Percentiles rank a stretch among this genome's conserved stretches.
Conservation (phyloP, 805 yeast genomes). For the Metschnikowia dekortorum region DNA sequence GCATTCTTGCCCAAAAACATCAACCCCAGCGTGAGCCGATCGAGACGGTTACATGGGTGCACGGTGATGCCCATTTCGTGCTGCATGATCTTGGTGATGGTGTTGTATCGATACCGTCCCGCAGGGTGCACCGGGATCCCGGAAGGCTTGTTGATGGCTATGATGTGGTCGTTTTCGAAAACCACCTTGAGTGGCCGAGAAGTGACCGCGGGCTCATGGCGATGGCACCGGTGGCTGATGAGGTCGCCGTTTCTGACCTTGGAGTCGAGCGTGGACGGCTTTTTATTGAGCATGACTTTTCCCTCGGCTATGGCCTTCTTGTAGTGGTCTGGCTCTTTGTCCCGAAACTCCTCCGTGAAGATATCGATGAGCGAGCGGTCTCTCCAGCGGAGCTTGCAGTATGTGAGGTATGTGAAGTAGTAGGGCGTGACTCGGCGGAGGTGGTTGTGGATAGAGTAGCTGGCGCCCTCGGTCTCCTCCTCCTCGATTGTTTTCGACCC, state of each 20-base stretch:
- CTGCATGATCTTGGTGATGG: constrained; percentile 73
- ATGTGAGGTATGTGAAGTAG: constrained; percentile 83
- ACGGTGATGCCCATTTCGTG: constrained; percentile 62
- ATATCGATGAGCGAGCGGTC: constrained; percentile 76
- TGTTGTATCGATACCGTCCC: constrained; percentile 72
- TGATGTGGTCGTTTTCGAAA: constrained; percentile 65
- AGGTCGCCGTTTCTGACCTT: constrained; percentile 77
- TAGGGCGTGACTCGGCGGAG: constrained; percentile 79
- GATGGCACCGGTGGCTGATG: constrained; percentile 71
- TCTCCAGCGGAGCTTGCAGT: constrained; percentile 89
- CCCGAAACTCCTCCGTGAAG: constrained; percentile 80
- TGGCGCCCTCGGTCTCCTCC: constrained; percentile 56
- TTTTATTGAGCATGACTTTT: constrained; percentile 66
- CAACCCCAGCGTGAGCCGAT: constrained; percentile 85
- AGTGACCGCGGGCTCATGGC: constrained; percentile 86
- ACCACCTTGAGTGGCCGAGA: constrained; percentile 60
- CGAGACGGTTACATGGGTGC: constrained; percentile 83
- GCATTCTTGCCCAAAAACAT: constrained; percentile 87
- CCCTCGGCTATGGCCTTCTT: constrained; percentile 49
- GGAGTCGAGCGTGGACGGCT: constrained; percentile 59
- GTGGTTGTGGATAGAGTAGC: constrained; percentile 53
- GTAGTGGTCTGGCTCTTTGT: constrained; percentile 66
- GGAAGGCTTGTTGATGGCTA: constrained; percentile 89
- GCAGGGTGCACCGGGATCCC: constrained; percentile 97
- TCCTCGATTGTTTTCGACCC: constrained; percentile 40